Evolutionary conservation across 257 asterid genomes (phyloP), one percentile per base, ranked within the genome.

Genomic region (Nicotiana attenuata): DNA sequence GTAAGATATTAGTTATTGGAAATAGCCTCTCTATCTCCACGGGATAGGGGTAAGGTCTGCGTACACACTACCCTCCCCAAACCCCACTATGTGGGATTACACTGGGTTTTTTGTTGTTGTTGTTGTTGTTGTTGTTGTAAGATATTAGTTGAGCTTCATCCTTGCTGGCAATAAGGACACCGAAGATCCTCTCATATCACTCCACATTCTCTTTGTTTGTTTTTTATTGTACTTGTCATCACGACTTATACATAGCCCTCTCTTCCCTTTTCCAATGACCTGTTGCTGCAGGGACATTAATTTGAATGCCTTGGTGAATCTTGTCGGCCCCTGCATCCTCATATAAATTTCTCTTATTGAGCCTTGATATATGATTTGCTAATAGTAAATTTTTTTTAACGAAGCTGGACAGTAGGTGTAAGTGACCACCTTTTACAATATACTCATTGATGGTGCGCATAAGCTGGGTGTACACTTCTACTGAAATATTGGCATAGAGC

Each of bases 371-470:
- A 24, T 4, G 64, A 75, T 75, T 26, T 50, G 60, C 80, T 75
- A 26, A 75, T 50, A 38, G 26, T 60, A 24, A 57, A 8, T 20
- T 4, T 50, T 50, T 73, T 75, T 26, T 15, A 75, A 5, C 50
- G 80, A 24, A 50, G 63, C 63, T 75, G 80, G 26, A 50, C 16
- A 24, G 4, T 24, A 24, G 26, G 64, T 75, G 35, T 52, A 26
- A 24, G 80, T 14, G 75, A 47, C 75, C 15, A 8, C 60, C 24
- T 60, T 60, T 60, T 38, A 10, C 28, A 20, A 33, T n/a, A 35
- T 60, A 20, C 71, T 63, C 82, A 35, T 79, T 79, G 82, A 57
- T 60, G 82, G 33, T 79, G 64, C 26, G 16, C 63, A 11, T 26
- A 75, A 47, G 80, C 45, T 22, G 24, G 64, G 80, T 50, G 26